Base-by-base conservation (phyloP, 345 rosid species). In the Acer yangbiense region DNA sequence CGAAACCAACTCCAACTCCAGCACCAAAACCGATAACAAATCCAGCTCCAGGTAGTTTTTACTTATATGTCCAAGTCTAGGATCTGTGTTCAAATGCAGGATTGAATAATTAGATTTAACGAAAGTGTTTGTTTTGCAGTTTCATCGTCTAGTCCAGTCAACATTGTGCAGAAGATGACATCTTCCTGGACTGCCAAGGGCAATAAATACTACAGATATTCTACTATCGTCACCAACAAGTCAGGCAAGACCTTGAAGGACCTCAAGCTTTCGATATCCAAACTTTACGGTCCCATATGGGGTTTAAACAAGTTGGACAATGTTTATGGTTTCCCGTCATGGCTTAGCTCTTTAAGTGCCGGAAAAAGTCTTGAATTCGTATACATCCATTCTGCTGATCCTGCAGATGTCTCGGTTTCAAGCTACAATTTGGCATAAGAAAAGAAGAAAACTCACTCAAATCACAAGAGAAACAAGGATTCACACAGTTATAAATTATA, bases 231-330 rank as follows among this genome's bases (percentile, higher is more conserved):
- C 54, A 90, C 91, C 55, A 96, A 94, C 90, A 94, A 89, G 66
- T 92, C 99, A 7, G 76, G 75, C 4, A 92, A 88, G 88, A 76
- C 90, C 21, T 55, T 96, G 46, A 89, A 84, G 81, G 81, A 85
- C 78, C 89, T 96, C 72, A 87, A 89, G 79, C 87, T 96, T 66
- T 88, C 92, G 3, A 88, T 96, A 60, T 83, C 91, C 57, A 89
- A 91, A 79, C 97, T 94, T 66, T 94, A 93, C 52, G 99, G 98
- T 81, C 98, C 99, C 6, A 46, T 96, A 14, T 96, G 99, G 99
- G 99, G 99, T 77, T 86, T 96, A 60, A 81, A 82, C 0, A 88
- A 88, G 76, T 55, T 81, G 2, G 92, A 89, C 41, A 79, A 83
- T 75, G 89, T 88, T 8, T 96, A 90, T 32, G 83, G 83, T 62